Conservation (phyloP, 176 grass and related monocot species). For the Dendrocalamus sinicus region DNA sequence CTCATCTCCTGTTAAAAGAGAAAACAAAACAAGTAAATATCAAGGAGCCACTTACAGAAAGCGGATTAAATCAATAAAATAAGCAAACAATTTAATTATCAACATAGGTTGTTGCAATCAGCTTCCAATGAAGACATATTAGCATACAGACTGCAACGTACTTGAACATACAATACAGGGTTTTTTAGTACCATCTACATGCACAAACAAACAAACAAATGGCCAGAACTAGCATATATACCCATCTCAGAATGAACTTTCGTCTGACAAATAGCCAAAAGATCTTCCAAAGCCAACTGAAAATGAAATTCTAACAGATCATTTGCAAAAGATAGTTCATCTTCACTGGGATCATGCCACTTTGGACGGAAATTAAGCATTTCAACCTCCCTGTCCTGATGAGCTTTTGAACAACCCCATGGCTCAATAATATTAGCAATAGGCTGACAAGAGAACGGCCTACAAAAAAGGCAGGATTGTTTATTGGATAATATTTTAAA, state of each 20-base stretch:
- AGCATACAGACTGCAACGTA: background rate
- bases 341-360: constrained; percentile 83
- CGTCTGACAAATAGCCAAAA: constrained; percentile 69
- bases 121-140: background rate
- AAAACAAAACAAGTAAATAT: constrained; percentile 41
- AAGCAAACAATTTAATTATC: background rate
- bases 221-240: constrained; percentile 43
- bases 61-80: background rate
- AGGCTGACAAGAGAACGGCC: constrained; percentile 63
- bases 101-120: background rate
- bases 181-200: constrained; percentile 18
- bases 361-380: constrained; percentile 65
- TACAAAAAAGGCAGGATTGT: constrained; percentile 43
- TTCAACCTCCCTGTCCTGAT: constrained; percentile 54
- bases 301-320: constrained; percentile 86
- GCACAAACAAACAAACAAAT: constrained; percentile 28
- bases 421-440: constrained; percentile 71
- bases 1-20: constrained; percentile 65
- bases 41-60: constrained; percentile 19
- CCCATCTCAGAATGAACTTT: constrained; percentile 70
- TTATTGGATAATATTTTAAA: constrained; percentile 31
- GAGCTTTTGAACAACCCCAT: constrained; percentile 89
- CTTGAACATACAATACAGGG: background rate
- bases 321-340: constrained; percentile 91
- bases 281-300: constrained; percentile 82